These are phyloP conservation scores for Phoma sp. DNA, from an alignment of 2,329 filamentous ascomycete genomes.

Conservation along the genomic window DNA sequence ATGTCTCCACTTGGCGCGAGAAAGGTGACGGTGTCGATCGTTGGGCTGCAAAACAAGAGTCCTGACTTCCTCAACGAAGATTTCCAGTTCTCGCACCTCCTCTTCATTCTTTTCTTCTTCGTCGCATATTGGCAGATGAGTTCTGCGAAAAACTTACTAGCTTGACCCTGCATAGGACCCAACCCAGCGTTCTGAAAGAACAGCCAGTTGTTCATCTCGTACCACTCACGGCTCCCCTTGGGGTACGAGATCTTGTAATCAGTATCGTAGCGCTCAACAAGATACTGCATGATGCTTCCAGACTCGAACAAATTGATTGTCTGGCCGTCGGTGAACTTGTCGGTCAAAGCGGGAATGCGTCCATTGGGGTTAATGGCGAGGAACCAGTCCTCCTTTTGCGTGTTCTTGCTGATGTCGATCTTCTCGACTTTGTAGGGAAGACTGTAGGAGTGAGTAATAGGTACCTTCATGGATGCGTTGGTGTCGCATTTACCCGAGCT, in stretches of 20 bases:
- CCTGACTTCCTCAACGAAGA: not conserved
- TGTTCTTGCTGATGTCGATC: slow-evolving; percentile 75
- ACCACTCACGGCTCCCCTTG: slow-evolving; percentile 72
- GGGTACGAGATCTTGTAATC: slow-evolving; percentile 86
- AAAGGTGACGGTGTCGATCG: not conserved
- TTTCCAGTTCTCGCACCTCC: not conserved
- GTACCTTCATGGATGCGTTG: not conserved
- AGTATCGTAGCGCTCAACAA: slow-evolving; percentile 80
- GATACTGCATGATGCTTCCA: slow-evolving; percentile 83
- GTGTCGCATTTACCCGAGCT: slow-evolving; percentile 63
- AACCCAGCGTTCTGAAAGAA: slow-evolving; percentile 77
- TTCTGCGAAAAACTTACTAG: slow-evolving; percentile 47
- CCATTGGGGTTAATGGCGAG: slow-evolving; percentile 92
- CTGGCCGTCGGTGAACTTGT: slow-evolving; percentile 74
- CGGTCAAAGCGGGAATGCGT: slow-evolving; percentile 85
- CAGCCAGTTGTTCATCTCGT: slow-evolving; percentile 78
- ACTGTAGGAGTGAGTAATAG: slow-evolving; percentile 17
- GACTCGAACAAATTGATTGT: slow-evolving; percentile 81
- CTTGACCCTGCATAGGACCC: slow-evolving; percentile 82
- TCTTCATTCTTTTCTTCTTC: not conserved
- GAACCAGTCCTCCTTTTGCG: slow-evolving; percentile 88
- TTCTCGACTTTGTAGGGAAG: slow-evolving; percentile 78
- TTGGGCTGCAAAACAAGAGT: not conserved
- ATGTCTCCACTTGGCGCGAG: not conserved
- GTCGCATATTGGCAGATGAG: not conserved